These are phyloP conservation scores for Penicillium fuscoglaucum DNA, from an alignment of 2,329 filamentous ascomycete species.

Conservation along the genomic window DNA sequence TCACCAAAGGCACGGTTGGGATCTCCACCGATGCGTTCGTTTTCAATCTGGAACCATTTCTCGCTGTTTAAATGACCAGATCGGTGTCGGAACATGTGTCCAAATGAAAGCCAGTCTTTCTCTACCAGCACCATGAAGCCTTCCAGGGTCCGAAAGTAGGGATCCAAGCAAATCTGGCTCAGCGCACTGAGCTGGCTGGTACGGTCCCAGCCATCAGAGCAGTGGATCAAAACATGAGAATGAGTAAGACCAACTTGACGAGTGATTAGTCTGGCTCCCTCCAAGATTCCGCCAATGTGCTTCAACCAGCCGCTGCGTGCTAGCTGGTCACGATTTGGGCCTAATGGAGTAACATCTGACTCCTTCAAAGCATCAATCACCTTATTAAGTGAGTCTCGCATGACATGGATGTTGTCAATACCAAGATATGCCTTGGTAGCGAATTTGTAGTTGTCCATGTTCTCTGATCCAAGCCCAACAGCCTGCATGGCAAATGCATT, in stretches of 20 bases:
- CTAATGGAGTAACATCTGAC: conserved; percentile 78
- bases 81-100: conserved; percentile 95
- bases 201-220: conserved; percentile 97
- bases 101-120: conserved; percentile 97
- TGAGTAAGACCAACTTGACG: conserved; percentile 87
- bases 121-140: conserved; percentile 93
- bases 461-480: conserved; percentile 89
- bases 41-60: conserved; percentile 90
- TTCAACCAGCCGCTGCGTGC: conserved; percentile 86
- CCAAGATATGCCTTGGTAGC: conserved; percentile 88
- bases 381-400: conserved; percentile 85
- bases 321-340: conserved; percentile 78
- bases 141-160: conserved; percentile 89
- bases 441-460: conserved; percentile 95
- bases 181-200: conserved; percentile 92
- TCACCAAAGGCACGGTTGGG: conserved; percentile 43
- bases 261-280: conserved; percentile 81
- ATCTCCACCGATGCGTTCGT: conserved; percentile 67
- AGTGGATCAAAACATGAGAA: conserved; percentile 94
- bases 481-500: conserved; percentile 96
- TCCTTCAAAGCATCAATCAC: conserved; percentile 91
- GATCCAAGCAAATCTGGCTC: conserved; percentile 89
- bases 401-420: conserved; percentile 98
- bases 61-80: conserved; percentile 84
- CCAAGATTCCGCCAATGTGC: conserved; percentile 80